Percentiles rank a stretch among this genome's conserved stretches.
These are phyloP conservation scores for Groenewaldozyma salmanticensis DNA, from an alignment of 805 yeast genomes.

Conservation along the genomic window DNA sequence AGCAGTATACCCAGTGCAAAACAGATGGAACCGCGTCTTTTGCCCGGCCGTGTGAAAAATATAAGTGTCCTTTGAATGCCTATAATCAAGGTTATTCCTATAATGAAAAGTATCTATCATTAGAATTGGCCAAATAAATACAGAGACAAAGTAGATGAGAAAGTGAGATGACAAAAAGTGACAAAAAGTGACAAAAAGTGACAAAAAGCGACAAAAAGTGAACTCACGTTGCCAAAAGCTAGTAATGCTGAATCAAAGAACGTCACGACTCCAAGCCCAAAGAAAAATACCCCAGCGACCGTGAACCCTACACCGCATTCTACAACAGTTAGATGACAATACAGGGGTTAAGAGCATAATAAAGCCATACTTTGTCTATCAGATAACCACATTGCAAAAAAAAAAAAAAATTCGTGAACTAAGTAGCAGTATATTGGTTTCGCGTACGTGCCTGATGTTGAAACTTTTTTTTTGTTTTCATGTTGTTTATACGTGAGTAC, in stretches of 20 bases:
- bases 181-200: not conserved
- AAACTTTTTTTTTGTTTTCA: no score
- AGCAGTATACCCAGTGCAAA: conserved; percentile 66
- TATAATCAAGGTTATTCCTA: conserved; percentile 78
- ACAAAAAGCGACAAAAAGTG: not conserved
- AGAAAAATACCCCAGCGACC: conserved; percentile 70
- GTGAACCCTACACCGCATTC: conserved; percentile 92
- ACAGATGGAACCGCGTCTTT: conserved; percentile 77
- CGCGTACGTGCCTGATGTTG: no score
- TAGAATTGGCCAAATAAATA: not conserved
- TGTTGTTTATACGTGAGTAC: no score
- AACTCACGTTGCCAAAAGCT: conserved; percentile 70
- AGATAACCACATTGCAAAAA: conserved; percentile 14
- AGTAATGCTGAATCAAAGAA: conserved; percentile 82
- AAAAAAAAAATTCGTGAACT: no score
- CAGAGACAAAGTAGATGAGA: no score
- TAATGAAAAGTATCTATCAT: conserved; percentile 45
- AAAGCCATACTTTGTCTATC: conserved; percentile 27
- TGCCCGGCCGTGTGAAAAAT: conserved; percentile 80
- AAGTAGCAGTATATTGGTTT: no score
- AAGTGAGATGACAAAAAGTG: not conserved
- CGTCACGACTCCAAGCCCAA: conserved; percentile 71
- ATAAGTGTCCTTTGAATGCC: conserved; percentile 76
- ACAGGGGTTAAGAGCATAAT: conserved; percentile 5
- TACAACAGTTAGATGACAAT: conserved; percentile 23